A percentile compares a stretch with the other conserved stretches of the same genome.
These are phyloP conservation scores for Wickerhamiella pararugosa DNA, from an alignment of 1,139 yeast species.

Conservation along the genomic window DNA sequence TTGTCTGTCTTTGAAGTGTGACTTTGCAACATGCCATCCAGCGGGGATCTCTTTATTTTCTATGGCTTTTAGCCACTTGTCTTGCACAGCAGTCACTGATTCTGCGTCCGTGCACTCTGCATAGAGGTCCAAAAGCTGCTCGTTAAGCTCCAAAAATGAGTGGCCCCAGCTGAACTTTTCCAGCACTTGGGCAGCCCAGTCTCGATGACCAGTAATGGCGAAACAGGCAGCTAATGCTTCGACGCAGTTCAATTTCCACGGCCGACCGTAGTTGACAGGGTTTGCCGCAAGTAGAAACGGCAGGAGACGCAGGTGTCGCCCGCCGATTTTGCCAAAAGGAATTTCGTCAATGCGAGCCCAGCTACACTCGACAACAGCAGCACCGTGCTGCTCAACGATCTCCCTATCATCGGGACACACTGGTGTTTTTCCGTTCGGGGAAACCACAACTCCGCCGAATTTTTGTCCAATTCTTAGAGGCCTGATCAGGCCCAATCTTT, in stretches of 20 bases:
- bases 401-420: constrained; percentile 82
- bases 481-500: constrained; percentile 70
- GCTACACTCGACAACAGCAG: constrained; percentile 95
- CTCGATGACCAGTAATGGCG: constrained; percentile 81
- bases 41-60: constrained; percentile 29
- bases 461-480: constrained; percentile 78
- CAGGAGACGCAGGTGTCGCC: constrained; percentile 67
- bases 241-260: constrained; percentile 92
- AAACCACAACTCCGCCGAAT: constrained; percentile 76
- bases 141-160: constrained; percentile 67
- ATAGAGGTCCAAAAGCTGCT: constrained; percentile 60
- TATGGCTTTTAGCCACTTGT: constrained; percentile 52
- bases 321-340: constrained; percentile 89
- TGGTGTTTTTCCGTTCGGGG: constrained; percentile 83
- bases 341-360: constrained; percentile 96
- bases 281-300: constrained; percentile 95
- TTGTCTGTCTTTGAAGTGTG: constrained; percentile 9
- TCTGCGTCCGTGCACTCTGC: constrained; percentile 69
- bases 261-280: constrained; percentile 92
- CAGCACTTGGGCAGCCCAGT: constrained; percentile 71
- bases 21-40: constrained; percentile 6
- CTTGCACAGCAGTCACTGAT: constrained; percentile 60
- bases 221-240: constrained; percentile 97
- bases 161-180: constrained; percentile 87
- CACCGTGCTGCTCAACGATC: constrained; percentile 67